Conservation (phyloP, 169 alveolate genomes). For the Sarcocystis neurona region DNA sequence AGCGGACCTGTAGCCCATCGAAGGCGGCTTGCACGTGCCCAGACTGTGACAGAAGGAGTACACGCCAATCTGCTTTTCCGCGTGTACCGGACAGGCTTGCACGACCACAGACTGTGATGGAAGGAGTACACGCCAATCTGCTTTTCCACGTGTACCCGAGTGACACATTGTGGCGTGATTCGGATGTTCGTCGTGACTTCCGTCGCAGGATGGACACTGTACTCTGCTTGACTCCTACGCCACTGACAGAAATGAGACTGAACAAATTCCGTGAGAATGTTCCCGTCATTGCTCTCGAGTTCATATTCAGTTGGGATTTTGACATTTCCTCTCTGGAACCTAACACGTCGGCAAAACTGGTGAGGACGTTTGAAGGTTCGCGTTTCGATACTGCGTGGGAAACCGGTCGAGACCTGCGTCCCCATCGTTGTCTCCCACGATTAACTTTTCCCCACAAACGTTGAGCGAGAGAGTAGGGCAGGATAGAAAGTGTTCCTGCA, state of each 20-base stretch:
- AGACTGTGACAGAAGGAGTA: too few species aligned
- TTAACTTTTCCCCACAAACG: neutral
- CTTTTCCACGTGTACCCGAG: too few species aligned
- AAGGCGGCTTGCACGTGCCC: too few species aligned
- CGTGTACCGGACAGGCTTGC: too few species aligned
- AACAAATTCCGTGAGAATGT: constrained; percentile 11
- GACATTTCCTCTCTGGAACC: constrained; percentile 7
- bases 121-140: too few species aligned
- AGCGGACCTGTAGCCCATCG: too few species aligned
- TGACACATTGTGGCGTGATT: too few species aligned
- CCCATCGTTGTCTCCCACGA: neutral
- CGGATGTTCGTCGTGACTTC: neutral
- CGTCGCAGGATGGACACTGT: constrained; percentile 26
- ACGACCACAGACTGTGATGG: too few species aligned
- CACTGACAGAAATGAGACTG: neutral
- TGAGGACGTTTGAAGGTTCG: neutral
- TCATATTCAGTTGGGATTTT: constrained; percentile 50
- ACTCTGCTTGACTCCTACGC: neutral
- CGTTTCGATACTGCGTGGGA: neutral
- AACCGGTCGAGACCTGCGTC: neutral
- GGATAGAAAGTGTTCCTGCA: neutral
- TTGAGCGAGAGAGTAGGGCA: neutral
- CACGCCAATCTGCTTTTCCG: too few species aligned
- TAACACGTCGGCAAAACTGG: constrained; percentile 28
- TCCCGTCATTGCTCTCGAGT: constrained; percentile 24